Conservation (phyloP, 768 basidiomycete species). For the Naganishia friedmannii region DNA sequence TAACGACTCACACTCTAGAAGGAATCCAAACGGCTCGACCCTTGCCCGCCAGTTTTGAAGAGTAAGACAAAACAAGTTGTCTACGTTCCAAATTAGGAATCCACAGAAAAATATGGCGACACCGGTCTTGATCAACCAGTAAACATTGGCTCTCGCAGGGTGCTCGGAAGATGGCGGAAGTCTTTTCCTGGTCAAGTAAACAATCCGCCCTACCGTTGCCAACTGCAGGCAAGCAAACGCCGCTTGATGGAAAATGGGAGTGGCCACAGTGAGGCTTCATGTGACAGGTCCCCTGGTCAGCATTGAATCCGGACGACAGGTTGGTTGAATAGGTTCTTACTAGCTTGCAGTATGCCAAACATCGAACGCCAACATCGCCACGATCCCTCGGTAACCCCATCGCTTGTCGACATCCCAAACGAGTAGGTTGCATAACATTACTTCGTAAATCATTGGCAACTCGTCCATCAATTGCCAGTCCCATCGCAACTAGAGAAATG, state of each 20-base stretch:
- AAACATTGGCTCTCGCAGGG: slow-evolving; percentile 54
- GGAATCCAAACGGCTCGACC: slow-evolving; percentile 37
- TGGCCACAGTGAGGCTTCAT: slow-evolving; percentile 63
- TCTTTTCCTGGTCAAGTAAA: slow-evolving; percentile 57
- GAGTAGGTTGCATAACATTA: slow-evolving; percentile 62
- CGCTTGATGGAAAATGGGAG: slow-evolving; percentile 75
- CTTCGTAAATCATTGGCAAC: slow-evolving; percentile 74
- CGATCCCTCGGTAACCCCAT: slow-evolving; percentile 38
- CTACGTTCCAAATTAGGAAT: slow-evolving; percentile 75
- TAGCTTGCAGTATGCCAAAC: slow-evolving; percentile 68
- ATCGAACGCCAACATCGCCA: slow-evolving; percentile 56
- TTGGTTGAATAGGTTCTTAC: slow-evolving; percentile 57
- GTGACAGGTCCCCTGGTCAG: neutral
- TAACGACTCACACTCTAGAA: slow-evolving; percentile 40
- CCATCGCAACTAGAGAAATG: slow-evolving; percentile 57
- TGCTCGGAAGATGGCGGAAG: slow-evolving; percentile 51
- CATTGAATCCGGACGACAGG: neutral
- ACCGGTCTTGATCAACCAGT: slow-evolving; percentile 57
- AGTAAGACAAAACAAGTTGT: slow-evolving; percentile 68
- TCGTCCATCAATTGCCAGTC: slow-evolving; percentile 74
- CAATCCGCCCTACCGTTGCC: slow-evolving; percentile 55
- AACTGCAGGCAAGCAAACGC: slow-evolving; percentile 67
- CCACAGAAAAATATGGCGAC: slow-evolving; percentile 62
- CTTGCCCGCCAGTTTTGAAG: slow-evolving; percentile 33
- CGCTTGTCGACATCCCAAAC: slow-evolving; percentile 55